Conservation (phyloP, 1,284 basidiomycete genomes). For the Ganoderma multipileum region DNA sequence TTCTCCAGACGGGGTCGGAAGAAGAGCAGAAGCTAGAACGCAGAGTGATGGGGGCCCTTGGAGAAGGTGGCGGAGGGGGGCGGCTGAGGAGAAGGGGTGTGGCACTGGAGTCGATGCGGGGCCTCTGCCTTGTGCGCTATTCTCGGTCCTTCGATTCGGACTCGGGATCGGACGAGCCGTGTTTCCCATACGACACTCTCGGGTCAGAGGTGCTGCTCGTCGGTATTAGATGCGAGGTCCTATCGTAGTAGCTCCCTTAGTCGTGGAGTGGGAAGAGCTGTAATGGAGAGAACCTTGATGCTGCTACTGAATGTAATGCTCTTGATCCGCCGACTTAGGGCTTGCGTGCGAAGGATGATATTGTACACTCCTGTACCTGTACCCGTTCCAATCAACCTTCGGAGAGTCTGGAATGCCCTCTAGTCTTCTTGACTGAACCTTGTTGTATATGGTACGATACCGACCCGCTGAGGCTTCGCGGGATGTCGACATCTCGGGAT, state of each 20-base stretch:
- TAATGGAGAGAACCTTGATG: not conserved
- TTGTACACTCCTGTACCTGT: not conserved
- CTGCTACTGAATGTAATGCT: not conserved
- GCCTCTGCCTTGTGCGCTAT: not conserved
- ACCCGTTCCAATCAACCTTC: not conserved
- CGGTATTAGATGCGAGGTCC: not conserved
- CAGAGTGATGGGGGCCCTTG: not conserved
- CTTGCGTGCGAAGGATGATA: not conserved
- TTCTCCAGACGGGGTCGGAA: constrained; percentile 16
- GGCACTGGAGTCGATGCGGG: not conserved
- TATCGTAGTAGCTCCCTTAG: not conserved
- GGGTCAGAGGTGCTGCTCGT: not conserved
- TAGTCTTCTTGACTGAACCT: not conserved
- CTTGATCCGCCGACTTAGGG: constrained; percentile 4
- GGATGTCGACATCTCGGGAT: not conserved
- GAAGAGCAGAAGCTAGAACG: constrained; percentile 15
- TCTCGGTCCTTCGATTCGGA: not conserved
- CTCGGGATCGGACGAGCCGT: not conserved
- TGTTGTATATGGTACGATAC: not conserved
- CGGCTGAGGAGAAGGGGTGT: not conserved
- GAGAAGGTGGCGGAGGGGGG: not conserved
- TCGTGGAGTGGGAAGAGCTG: not conserved
- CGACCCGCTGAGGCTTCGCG: not conserved
- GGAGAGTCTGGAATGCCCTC: not conserved
- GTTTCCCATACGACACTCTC: not conserved